Percentiles rank a stretch among this genome's conserved stretches.
Conservation (phyloP, 129 eudicot genomes). For the Centella asiatica region DNA sequence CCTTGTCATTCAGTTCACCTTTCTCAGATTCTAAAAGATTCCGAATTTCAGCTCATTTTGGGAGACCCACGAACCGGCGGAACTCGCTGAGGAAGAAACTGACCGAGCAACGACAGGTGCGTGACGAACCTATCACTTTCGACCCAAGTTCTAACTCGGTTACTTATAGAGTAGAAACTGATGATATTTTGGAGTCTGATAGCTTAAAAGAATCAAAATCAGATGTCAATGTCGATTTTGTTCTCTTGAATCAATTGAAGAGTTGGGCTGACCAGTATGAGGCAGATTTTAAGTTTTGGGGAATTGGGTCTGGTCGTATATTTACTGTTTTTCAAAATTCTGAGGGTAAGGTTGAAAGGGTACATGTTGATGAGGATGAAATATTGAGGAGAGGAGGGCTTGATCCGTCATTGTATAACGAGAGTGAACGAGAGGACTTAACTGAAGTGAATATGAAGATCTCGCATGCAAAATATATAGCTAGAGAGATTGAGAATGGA, state of each 20-base stretch:
- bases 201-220: slow-evolving; percentile 12
- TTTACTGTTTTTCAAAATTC: slow-evolving; percentile 47
- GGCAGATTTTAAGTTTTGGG: slow-evolving; percentile 65
- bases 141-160: slow-evolving; percentile 14
- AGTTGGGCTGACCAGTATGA: slow-evolving; percentile 60
- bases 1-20: slow-evolving; percentile 13
- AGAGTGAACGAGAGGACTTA: slow-evolving; percentile 18
- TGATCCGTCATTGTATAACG: slow-evolving; percentile 23
- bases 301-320: slow-evolving; percentile 49
- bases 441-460: slow-evolving; percentile 33
- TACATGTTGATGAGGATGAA: slow-evolving; percentile 58
- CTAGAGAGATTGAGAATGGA: slow-evolving; percentile 49
- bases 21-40: slow-evolving; percentile 22
- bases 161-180: slow-evolving; percentile 12
- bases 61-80: slow-evolving; percentile 39
- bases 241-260: slow-evolving; percentile 46
- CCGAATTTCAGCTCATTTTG: slow-evolving; percentile 46
- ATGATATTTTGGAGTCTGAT: slow-evolving; percentile 14
- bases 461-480: slow-evolving; percentile 40
- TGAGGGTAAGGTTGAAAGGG: slow-evolving; percentile 43
- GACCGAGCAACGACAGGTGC: slow-evolving; percentile 40
- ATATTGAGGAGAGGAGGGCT: slow-evolving; percentile 35
- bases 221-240: slow-evolving; percentile 26
- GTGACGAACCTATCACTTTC: slow-evolving; percentile 9
- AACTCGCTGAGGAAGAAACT: slow-evolving; percentile 62